Evolutionary conservation across 225 moss, liverwort and hornwort species (phyloP).

Genomic region (Bryoerythrophyllum caledonicum): DNA sequence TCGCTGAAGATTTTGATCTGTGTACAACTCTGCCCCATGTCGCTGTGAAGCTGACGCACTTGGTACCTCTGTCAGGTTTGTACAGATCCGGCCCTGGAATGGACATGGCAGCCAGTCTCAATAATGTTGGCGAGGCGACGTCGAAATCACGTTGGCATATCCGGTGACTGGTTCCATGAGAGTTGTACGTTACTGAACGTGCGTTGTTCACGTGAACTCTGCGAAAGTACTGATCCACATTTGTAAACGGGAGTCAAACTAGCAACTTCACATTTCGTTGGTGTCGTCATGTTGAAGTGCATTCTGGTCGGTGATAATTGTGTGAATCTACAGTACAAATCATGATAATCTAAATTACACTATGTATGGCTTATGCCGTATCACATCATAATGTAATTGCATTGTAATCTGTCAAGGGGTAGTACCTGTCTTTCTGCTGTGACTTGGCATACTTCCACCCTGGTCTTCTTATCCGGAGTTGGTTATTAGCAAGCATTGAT

Average conservation of each 20-base stretch:
- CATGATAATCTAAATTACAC: too few relatives aligned
- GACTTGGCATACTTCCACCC: too few relatives aligned
- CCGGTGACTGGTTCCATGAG: not conserved
- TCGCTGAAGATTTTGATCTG: not conserved
- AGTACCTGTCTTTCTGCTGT: not conserved
- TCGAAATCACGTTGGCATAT: not conserved
- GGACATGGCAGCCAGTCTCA: not conserved
- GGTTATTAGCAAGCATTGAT: not conserved
- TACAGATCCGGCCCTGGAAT: not conserved
- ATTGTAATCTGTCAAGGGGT: not conserved
- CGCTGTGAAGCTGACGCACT: not conserved
- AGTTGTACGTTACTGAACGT: not conserved
- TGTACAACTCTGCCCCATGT: not conserved
- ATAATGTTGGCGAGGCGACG: not conserved
- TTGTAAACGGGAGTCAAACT: not conserved
- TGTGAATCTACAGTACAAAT: too few relatives aligned
- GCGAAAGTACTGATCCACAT: not conserved
- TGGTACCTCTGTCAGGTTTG: not conserved
- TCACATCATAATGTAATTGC: not conserved
- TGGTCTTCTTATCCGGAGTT: not conserved
- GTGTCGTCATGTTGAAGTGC: not conserved
- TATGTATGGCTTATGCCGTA: too few relatives aligned
- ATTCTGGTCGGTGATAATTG: not conserved
- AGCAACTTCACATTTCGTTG: not conserved
- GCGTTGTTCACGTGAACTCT: not conserved